Evolutionary conservation across 768 basidiomycete genomes (phyloP), one percentile per base, ranked within the genome.

Genomic region (Leccinum truebloodii): DNA sequence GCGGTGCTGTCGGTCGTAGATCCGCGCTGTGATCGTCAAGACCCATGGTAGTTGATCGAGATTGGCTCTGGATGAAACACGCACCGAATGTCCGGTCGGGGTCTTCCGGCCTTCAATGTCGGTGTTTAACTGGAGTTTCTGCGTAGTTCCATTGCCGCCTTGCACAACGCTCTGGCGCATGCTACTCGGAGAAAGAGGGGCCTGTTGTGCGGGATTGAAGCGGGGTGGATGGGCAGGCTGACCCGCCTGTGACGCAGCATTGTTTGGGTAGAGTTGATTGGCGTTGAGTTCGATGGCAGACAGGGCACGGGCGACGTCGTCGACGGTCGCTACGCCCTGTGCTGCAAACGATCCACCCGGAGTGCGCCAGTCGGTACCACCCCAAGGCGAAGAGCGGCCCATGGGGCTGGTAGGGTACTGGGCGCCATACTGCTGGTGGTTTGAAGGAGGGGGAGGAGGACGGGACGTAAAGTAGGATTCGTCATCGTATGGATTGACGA

Each of bases 261-360:
- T 73, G 52, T 67, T 61, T 56, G 69, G 66, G 64, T 72, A 73
- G 59, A 74, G 57, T 54, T 69, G 68, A 59, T 63, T 64, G 49
- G 63, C 62, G 52, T 76, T 76, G 32, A 93, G 75, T 65, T 92
- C 90, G 57, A 94, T 78, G 35, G 82, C 75, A 16, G 88, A 86
- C 26, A 93, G 77, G 18, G 89, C 92, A 46, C 86, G 84, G 65
- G 88, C 83, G 16, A 93, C 86, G 57, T 94, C 91, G 63, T 93
- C 92, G 59, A 92, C 83, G 61, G 67, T 78, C 55, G 71, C 59
- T 6, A 61, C 66, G 60, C 63, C 73, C 49, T 64, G 55, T 49
- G 65, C 69, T 32, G 73, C 65, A 61, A 73, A 70, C 6, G 75
- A 69, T 49, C 71, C 78, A 48, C 76, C 71, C 6, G 77, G 73